Base-by-base conservation (phyloP, 139 green algal genomes). In the Chlorella sp. region DNA sequence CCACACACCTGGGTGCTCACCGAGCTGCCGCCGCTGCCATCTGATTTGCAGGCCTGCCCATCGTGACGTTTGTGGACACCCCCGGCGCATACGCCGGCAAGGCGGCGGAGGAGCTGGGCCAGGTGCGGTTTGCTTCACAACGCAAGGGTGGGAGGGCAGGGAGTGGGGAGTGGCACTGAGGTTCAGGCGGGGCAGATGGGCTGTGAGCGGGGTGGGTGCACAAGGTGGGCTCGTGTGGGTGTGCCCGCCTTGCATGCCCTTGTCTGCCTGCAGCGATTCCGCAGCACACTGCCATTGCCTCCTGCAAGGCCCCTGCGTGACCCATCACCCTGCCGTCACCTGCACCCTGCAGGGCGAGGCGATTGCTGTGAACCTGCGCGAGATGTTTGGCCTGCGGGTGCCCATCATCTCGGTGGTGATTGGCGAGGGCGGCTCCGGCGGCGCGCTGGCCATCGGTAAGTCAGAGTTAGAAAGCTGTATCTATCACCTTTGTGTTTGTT, bases 31-130 rank as follows among this genome's bases (percentile, higher is more conserved):
- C 8, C 46, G 11, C 11, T 54, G 11, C 46, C 46, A 7, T 16
- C 51, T 60, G 51, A 3, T 16, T 16, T 60, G 46, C 51, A 60
- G 51, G 51, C 30, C 92, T 99, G 79, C 96, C 96, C 62, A 99
- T 99, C 83, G 64, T 99, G 84, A 99, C 95, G 6, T 96, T 99
- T 84, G 95, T 99, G n/a, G 96, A 99, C 91, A 99, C 96, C 2
- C 96, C 96, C 3, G 96, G 96, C 38, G 96, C 96, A 0, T 99
- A 98, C 76, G 96, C 96, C 17, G 96, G 96, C 60, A 94, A 96
- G 79, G 84, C 86, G 41, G 96, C 96, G 41, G 96, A 99, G 90
- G 96, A 99, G 90, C 90, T 98, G 60, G 96, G 96, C 1, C 96
- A 99, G 94, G 95, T 97, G 86, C 51, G 51, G 13, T 60, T 20